Percentiles rank a stretch among this genome's conserved stretches.
Conservation (phyloP, 148 eudicot genomes). For the Pharnaceum exiguum region DNA sequence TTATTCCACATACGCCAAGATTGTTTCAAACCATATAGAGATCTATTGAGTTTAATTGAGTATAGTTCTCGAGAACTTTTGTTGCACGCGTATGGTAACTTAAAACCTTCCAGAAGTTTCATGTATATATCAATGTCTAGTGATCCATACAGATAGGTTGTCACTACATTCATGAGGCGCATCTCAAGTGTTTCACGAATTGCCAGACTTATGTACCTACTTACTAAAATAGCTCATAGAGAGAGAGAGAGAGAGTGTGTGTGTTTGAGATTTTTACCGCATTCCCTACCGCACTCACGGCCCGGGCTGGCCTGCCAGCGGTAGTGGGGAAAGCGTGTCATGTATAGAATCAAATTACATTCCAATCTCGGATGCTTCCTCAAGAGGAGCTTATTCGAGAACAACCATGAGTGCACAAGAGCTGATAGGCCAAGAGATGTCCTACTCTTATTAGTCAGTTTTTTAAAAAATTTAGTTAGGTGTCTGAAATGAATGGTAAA, state of each 20-base stretch:
- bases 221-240: background rate
- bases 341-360: too few species aligned
- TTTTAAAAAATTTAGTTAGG: too few species aligned
- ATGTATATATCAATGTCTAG: background rate
- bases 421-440: too few species aligned
- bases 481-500: too few species aligned
- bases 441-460: too few species aligned
- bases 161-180: slow-evolving; percentile 3
- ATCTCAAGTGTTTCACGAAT: background rate
- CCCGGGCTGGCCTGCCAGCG: too few species aligned
- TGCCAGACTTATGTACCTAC: background rate
- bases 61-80: background rate
- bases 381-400: too few species aligned
- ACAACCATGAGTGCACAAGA: too few species aligned
- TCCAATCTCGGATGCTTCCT: too few species aligned
- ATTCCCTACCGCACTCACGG: too few species aligned
- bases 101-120: background rate
- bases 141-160: slow-evolving; percentile 7
- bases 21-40: background rate
- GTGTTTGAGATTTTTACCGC: background rate
- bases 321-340: too few species aligned
- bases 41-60: slow-evolving; percentile 5
- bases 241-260: background rate
- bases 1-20: slow-evolving; percentile 5
- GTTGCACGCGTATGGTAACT: background rate